Evolutionary conservation across 148 eudicot genomes (phyloP).

Genomic region (Beta vulgaris): DNA sequence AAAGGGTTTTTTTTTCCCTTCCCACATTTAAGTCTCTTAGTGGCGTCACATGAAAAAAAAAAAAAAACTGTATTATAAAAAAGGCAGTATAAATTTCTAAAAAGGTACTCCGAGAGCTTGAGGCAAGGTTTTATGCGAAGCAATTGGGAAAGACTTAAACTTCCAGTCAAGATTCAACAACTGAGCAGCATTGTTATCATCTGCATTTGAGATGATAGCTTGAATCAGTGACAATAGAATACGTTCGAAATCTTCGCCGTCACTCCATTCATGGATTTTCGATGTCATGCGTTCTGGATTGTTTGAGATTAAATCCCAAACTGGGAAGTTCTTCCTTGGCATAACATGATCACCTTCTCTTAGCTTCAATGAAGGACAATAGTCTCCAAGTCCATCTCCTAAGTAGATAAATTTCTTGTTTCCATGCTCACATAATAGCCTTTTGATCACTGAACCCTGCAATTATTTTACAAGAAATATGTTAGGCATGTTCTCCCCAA

Average conservation of each 20-base stretch:
- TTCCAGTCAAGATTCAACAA: conserved; percentile 45
- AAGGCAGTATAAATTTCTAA: no score
- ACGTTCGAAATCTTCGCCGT: conserved; percentile 52
- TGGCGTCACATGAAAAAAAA: no score
- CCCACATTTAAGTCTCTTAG: no score
- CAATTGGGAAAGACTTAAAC: conserved; percentile 40
- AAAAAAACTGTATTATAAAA: no score
- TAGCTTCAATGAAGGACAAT: conserved; percentile 68
- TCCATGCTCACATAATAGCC: conserved; percentile 43
- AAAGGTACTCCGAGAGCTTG: conserved; percentile 42
- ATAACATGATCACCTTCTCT: conserved; percentile 48
- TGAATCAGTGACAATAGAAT: conserved; percentile 41
- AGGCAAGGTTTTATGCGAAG: conserved; percentile 36
- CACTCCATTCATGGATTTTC: conserved; percentile 59
- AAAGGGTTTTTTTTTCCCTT: no score
- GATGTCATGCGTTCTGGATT: conserved; percentile 41
- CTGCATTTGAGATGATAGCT: conserved; percentile 9
- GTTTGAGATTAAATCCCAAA: conserved; percentile 55
- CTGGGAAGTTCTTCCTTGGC: conserved; percentile 76
- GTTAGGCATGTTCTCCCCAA: neutral
- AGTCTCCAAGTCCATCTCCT: conserved; percentile 73
- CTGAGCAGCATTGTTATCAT: conserved; percentile 4
- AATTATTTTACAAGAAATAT: neutral
- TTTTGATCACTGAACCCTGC: conserved; percentile 61
- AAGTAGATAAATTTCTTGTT: conserved; percentile 54